Percentiles rank a stretch among this genome's conserved stretches.
Conservation (phyloP, 169 alveolate species). For the Eimeria sp. region DNA sequence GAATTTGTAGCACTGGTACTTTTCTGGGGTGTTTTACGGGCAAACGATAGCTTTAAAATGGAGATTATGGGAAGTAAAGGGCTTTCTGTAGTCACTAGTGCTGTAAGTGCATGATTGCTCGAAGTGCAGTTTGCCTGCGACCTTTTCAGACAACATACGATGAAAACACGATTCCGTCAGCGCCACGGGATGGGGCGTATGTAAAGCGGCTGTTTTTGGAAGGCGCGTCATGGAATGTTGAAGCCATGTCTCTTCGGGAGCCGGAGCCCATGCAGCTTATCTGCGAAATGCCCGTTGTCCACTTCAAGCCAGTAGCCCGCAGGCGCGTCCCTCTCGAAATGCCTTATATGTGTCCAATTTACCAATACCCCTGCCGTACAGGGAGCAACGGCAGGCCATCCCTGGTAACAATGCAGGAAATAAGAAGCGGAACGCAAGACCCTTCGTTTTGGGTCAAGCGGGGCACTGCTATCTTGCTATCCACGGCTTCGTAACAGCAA, state of each 20-base stretch:
- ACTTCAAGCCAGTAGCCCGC: constrained; percentile 95
- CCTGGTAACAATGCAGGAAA: constrained; percentile 89
- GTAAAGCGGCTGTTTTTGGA: constrained; percentile 93
- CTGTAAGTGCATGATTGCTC: background rate
- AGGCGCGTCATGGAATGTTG: constrained; percentile 98
- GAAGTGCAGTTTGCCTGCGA: background rate
- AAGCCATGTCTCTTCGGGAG: constrained; percentile 91
- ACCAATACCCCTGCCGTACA: constrained; percentile 91
- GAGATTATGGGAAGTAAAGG: no score
- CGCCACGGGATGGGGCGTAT: constrained; percentile 96
- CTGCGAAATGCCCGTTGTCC: constrained; percentile 95
- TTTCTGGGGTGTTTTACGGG: background rate
- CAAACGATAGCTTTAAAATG: background rate
- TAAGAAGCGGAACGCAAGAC: constrained; percentile 90
- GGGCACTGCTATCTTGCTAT: constrained; percentile 95
- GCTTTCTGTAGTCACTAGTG: background rate
- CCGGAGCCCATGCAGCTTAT: constrained; percentile 95
- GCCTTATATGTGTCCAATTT: constrained; percentile 95
- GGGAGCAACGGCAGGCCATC: constrained; percentile 92
- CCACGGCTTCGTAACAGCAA: constrained; percentile 70
- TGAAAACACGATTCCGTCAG: constrained; percentile 89
- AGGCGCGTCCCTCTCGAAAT: constrained; percentile 87
- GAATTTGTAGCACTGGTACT: constrained; percentile 88
- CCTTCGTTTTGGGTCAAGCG: constrained; percentile 96
- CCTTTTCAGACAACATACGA: constrained; percentile 80